These are phyloP conservation scores for Quercus robur DNA, from an alignment of 306 rosid species.

Conservation along the genomic window DNA sequence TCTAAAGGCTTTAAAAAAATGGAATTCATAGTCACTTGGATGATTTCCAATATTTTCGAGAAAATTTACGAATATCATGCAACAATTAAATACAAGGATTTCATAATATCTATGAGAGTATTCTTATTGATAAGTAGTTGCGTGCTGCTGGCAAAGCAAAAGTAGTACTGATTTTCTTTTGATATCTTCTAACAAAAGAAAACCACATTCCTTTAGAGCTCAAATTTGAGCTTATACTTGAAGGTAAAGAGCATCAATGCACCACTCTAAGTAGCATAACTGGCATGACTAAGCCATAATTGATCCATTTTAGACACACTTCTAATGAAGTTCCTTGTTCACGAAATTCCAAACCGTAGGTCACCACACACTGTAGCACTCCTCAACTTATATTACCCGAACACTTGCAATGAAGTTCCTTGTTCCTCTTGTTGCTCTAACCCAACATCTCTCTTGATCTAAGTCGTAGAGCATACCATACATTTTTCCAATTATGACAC, in stretches of 20 bases:
- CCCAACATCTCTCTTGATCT: neutral
- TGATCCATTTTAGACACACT: neutral
- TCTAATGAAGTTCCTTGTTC: neutral
- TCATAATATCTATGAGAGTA: neutral
- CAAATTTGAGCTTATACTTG: neutral
- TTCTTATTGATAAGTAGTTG: neutral
- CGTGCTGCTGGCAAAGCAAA: neutral
- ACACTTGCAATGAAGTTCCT: neutral
- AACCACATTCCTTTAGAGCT: neutral
- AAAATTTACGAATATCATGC: neutral
- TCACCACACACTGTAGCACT: neutral
- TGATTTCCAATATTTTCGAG: neutral
- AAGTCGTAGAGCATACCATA: too few species aligned
- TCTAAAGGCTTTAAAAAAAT: too few species aligned
- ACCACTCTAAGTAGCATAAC: neutral
- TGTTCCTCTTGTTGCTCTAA: neutral
- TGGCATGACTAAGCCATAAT: neutral
- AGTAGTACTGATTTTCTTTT: neutral
- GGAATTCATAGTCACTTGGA: too few species aligned
- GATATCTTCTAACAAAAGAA: neutral
- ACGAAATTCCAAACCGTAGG: neutral
- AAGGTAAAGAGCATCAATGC: neutral
- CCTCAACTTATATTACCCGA: neutral
- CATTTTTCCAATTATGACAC: too few species aligned
- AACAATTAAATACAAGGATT: neutral